Conservation (phyloP, 2,329 filamentous ascomycete species). For the Colletotrichum musicola region DNA sequence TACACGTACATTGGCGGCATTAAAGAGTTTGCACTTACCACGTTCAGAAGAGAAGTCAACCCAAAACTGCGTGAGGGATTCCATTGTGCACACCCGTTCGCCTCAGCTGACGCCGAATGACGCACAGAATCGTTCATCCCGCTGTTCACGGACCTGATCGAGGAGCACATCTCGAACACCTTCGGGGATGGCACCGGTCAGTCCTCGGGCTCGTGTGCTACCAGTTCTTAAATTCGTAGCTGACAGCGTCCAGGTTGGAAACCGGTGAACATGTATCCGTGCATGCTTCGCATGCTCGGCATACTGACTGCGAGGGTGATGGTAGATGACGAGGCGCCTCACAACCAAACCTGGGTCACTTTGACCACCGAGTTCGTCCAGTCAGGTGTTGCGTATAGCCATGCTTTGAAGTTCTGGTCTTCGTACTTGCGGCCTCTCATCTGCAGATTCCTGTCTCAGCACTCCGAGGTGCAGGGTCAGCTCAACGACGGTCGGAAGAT, state of each 20-base stretch:
- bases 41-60: slow-evolving; percentile 2
- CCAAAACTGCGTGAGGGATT: neutral
- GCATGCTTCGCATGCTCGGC: slow-evolving; percentile 7
- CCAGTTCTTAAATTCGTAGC: too few relatives aligned
- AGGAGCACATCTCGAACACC: neutral
- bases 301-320: slow-evolving; percentile 1
- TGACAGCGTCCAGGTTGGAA: neutral
- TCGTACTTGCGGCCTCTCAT: slow-evolving; percentile 1
- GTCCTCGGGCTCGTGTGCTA: too few relatives aligned
- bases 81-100: too few relatives aligned
- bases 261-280: slow-evolving; percentile 1
- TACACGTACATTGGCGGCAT: slow-evolving; percentile 6
- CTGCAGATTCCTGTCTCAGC: neutral
- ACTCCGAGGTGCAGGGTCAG: neutral
- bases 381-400: neutral
- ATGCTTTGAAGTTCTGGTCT: slow-evolving; percentile 3
- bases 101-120: neutral
- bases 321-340: neutral
- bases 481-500: neutral
- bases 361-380: slow-evolving; percentile 4
- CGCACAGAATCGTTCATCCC: neutral
- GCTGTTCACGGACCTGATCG: slow-evolving; percentile 1
- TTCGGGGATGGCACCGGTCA: neutral
- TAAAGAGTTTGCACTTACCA: neutral
- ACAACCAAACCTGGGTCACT: slow-evolving; percentile 2